phyloP scores from a whole-genome alignment of 2,329 filamentous ascomycete species.

The Cladorrhinum sp. region DNA sequence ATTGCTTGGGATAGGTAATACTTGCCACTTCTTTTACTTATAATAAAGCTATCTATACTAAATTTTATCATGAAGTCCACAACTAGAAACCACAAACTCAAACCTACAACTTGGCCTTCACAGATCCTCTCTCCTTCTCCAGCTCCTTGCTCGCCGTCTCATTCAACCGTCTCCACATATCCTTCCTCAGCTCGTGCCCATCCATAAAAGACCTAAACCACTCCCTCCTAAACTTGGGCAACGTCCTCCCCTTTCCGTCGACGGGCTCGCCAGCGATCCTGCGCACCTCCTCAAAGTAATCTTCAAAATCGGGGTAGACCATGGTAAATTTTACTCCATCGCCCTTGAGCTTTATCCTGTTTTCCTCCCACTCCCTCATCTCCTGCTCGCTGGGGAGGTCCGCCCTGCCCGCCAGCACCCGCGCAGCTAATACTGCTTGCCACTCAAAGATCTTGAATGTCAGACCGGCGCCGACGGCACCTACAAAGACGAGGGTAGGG shows the following conservation, averaged over 20 bases:
- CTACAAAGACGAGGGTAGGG: conserved; percentile 55
- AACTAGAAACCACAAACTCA: too few relatives aligned
- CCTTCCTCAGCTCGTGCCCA: conserved; percentile 54
- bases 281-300: conserved; percentile 60
- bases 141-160: conserved; percentile 7
- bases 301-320: conserved; percentile 60
- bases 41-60: too few relatives aligned
- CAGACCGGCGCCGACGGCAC: conserved; percentile 54
- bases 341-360: conserved; percentile 51
- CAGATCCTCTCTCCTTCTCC: neutral
- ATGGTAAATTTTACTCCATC: conserved; percentile 57
- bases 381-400: conserved; percentile 47
- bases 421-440: conserved; percentile 61
- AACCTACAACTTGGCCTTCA: conserved; percentile 4
- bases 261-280: conserved; percentile 46
- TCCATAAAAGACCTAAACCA: conserved; percentile 52
- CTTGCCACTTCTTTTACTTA: too few relatives aligned
- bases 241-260: conserved; percentile 41
- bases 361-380: conserved; percentile 55
- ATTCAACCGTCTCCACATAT: conserved; percentile 57
- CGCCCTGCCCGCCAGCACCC: conserved; percentile 54
- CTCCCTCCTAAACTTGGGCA: conserved; percentile 43
- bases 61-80: too few relatives aligned
- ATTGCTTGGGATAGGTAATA: too few relatives aligned
- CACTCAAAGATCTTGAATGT: conserved; percentile 70